These are phyloP conservation scores for Aristolochia californica DNA, from an alignment of 164 flowering plant species.

Conservation along the genomic window DNA sequence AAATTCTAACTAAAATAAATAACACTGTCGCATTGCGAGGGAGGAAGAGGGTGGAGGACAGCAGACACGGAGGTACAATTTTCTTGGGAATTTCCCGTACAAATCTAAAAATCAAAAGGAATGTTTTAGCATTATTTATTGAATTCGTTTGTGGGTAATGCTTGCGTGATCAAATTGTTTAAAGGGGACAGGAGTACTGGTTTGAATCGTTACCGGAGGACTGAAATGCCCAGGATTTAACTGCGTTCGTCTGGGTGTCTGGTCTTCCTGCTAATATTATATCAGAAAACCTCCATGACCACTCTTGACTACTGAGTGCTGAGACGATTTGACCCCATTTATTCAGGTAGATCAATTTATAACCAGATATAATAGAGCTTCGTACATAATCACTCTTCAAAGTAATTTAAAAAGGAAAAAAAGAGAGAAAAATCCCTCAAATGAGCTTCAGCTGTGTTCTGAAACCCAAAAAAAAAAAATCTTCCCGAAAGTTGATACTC, in stretches of 20 bases:
- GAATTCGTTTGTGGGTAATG: neutral
- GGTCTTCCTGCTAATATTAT: neutral
- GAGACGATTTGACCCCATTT: neutral
- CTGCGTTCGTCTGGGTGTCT: neutral
- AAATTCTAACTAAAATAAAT: neutral
- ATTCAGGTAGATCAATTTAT: neutral
- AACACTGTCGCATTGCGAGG: neutral
- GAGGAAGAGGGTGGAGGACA: neutral
- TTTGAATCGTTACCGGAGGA: neutral
- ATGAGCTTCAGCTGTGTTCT: too few species aligned
- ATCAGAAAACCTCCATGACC: neutral
- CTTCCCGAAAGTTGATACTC: neutral
- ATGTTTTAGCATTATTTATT: constrained; percentile 1
- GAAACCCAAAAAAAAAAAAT: neutral
- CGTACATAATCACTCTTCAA: too few species aligned
- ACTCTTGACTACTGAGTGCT: neutral
- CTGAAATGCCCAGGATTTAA: neutral
- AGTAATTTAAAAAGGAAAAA: too few species aligned
- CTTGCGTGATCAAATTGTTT: neutral
- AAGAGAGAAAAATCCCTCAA: too few species aligned
- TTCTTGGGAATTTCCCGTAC: neutral
- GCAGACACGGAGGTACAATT: neutral
- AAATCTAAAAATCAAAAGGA: neutral
- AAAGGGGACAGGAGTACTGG: neutral
- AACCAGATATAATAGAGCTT: too few species aligned